Percentiles rank a stretch among this genome's conserved stretches.
Conservation (phyloP, 1,284 basidiomycete species). For the Peniophora sp. region DNA sequence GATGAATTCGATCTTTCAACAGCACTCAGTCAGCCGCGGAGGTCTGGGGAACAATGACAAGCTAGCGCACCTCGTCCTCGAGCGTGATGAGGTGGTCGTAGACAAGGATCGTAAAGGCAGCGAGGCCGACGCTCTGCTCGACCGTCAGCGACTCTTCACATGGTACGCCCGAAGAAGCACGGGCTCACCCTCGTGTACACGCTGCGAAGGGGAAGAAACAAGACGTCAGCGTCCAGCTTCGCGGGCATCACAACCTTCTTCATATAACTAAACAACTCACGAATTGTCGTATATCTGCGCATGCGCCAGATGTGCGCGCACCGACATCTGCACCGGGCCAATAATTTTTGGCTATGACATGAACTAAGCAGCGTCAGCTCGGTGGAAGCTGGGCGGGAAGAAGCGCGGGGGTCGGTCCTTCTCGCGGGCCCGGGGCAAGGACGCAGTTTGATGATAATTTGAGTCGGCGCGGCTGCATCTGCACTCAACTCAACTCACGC, state of each 20-base stretch:
- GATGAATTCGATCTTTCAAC: constrained; percentile 34
- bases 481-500: constrained; percentile 39
- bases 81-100: constrained; percentile 46
- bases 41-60: constrained; percentile 21
- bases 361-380: too few relatives aligned
- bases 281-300: background rate
- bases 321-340: too few relatives aligned
- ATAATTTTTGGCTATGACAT: constrained; percentile 4
- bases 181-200: constrained; percentile 9
- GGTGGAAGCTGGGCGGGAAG: too few relatives aligned
- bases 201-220: constrained; percentile 14
- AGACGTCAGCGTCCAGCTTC: constrained; percentile 20
- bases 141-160: background rate
- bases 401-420: too few relatives aligned
- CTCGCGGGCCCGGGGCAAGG: too few relatives aligned
- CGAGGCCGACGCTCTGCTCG: constrained; percentile 38
- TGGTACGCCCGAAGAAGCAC: background rate
- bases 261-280: constrained; percentile 1
- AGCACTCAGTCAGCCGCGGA: background rate
- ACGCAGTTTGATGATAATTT: too few relatives aligned
- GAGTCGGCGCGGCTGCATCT: too few relatives aligned
- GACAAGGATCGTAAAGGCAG: constrained; percentile 35
- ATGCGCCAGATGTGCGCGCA: background rate
- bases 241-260: constrained; percentile 2
- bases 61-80: constrained; percentile 30